Conservation (phyloP, 352 stramenopile species). For the Phytophthora hibernalis region DNA sequence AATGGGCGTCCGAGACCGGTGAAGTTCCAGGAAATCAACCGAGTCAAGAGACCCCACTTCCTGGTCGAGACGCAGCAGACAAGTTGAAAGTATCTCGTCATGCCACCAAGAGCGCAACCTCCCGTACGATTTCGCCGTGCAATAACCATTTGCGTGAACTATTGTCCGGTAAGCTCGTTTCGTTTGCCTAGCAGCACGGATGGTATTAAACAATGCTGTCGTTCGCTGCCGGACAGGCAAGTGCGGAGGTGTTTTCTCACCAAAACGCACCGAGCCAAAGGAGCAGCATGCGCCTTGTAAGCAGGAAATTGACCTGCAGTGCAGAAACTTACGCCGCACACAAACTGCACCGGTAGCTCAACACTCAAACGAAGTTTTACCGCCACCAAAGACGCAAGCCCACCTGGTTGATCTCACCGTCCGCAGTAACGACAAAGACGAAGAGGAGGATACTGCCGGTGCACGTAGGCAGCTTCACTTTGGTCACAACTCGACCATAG, state of each 20-base stretch:
- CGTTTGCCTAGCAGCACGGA: not conserved
- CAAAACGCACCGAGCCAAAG: slow-evolving; percentile 3
- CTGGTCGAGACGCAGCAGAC: not conserved
- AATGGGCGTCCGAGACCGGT: not conserved
- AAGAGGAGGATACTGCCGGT: not conserved
- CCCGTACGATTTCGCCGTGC: not conserved
- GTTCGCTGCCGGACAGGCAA: slow-evolving; percentile 7
- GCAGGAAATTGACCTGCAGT: not conserved
- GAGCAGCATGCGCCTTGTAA: slow-evolving; percentile 1
- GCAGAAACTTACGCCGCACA: not conserved
- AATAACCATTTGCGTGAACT: slow-evolving; percentile 17
- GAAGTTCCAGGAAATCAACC: not conserved
- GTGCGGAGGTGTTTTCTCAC: not conserved
- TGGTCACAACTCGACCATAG: slow-evolving; percentile 9
- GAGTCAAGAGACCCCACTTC: not conserved
- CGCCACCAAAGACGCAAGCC: not conserved
- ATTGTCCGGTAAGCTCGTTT: slow-evolving; percentile 1
- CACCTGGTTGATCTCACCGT: slow-evolving; percentile 11
- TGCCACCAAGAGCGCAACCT: not conserved
- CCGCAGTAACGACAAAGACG: not conserved
- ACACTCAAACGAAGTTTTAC: not conserved
- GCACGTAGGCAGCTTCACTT: slow-evolving; percentile 14
- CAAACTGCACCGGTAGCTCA: not conserved
- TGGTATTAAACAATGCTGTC: not conserved
- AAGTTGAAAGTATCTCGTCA: not conserved